Percentiles rank a stretch among this genome's conserved stretches.
These are phyloP conservation scores for Puya raimondii DNA, from an alignment of 176 grass and related monocot species.

Conservation along the genomic window DNA sequence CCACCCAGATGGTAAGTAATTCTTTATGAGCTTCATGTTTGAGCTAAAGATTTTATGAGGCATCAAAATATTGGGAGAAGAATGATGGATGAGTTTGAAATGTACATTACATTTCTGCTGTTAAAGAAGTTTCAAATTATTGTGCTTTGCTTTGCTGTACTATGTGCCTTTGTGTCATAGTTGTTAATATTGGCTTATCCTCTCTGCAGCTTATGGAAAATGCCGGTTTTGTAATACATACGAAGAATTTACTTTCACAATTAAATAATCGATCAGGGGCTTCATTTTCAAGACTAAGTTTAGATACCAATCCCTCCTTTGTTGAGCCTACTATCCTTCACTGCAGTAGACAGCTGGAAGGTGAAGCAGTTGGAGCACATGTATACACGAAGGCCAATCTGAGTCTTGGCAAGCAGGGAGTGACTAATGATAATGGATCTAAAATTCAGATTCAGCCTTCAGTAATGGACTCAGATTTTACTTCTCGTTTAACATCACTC, in stretches of 20 bases:
- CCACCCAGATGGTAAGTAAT: conserved; percentile 44
- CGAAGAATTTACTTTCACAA: conserved; percentile 56
- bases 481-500: conserved; percentile 25
- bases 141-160: neutral
- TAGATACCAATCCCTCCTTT: conserved; percentile 27
- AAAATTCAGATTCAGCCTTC: conserved; percentile 23
- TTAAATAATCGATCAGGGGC: conserved; percentile 33
- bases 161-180: neutral
- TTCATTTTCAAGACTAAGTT: conserved; percentile 4
- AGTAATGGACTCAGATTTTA: conserved; percentile 30
- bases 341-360: conserved; percentile 17
- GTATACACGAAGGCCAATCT: conserved; percentile 23
- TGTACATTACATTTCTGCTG: neutral
- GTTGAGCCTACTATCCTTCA: conserved; percentile 27
- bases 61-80: neutral
- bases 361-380: conserved; percentile 19
- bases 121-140: neutral
- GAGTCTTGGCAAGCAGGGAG: conserved; percentile 16
- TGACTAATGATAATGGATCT: conserved; percentile 14
- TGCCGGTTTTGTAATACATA: conserved; percentile 48
- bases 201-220: conserved; percentile 64
- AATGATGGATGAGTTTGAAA: neutral
- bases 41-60: neutral
- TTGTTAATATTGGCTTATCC: neutral
- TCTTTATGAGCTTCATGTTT: conserved; percentile 1